These are phyloP conservation scores for Teratosphaeria zuluensis DNA, from an alignment of 2,329 filamentous ascomycete genomes.

Conservation along the genomic window DNA sequence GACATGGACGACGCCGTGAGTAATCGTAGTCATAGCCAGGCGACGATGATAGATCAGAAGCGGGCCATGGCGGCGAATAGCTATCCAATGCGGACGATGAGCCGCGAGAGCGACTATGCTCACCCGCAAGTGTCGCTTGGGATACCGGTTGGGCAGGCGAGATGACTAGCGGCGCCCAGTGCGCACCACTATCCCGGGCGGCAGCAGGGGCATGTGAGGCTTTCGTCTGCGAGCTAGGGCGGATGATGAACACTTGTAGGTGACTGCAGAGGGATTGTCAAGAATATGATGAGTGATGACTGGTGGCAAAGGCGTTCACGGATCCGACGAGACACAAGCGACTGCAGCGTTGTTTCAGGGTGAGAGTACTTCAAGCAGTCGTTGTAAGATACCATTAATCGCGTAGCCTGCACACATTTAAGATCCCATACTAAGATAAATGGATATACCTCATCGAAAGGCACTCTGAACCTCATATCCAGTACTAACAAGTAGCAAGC, in stretches of 20 bases:
- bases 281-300: background rate
- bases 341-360: too few relatives aligned
- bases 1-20: slow-evolving; percentile 4
- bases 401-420: too few relatives aligned
- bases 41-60: slow-evolving; percentile 8
- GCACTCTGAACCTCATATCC: too few relatives aligned
- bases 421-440: too few relatives aligned
- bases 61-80: background rate
- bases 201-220: background rate
- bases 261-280: background rate
- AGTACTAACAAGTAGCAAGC: too few relatives aligned
- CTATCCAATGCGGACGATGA: slow-evolving; percentile 3
- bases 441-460: too few relatives aligned
- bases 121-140: background rate
- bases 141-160: slow-evolving; percentile 1
- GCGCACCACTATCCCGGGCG: background rate
- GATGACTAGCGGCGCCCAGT: slow-evolving; percentile 2
- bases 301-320: too few relatives aligned
- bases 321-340: too few relatives aligned
- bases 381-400: too few relatives aligned
- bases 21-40: slow-evolving; percentile 9
- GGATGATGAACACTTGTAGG: background rate
- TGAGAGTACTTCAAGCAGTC: too few relatives aligned
- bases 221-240: background rate
- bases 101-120: background rate